phyloP scores from a whole-genome alignment of 179 eudicot species.

The Heliamphora pulchella region DNA sequence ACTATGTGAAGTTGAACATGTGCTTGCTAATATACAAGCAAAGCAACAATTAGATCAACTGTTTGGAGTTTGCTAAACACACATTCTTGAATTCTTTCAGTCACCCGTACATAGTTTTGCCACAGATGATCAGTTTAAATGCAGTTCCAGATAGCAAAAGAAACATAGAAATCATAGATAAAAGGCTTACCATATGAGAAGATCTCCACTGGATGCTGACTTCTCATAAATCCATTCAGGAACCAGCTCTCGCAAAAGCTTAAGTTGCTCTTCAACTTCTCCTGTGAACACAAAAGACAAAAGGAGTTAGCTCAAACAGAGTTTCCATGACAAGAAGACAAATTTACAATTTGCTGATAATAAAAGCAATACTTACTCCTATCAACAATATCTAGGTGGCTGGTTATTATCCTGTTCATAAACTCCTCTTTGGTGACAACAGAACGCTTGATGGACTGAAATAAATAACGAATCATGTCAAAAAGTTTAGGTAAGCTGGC shows the following conservation, averaged over 20 bases:
- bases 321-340: neutral
- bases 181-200: slow-evolving; percentile 50
- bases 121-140: neutral
- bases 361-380: slow-evolving; percentile 44
- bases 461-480: slow-evolving; percentile 54
- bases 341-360: neutral
- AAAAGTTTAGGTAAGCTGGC: slow-evolving; percentile 63
- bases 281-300: slow-evolving; percentile 33
- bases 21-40: neutral
- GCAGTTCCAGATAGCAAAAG: neutral
- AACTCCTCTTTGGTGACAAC: slow-evolving; percentile 74
- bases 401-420: slow-evolving; percentile 46
- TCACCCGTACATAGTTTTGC: neutral
- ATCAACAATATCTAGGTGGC: slow-evolving; percentile 51
- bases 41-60: neutral
- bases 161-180: neutral
- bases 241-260: slow-evolving; percentile 57
- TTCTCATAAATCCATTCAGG: slow-evolving; percentile 68
- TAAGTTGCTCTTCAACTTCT: slow-evolving; percentile 71
- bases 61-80: neutral
- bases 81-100: neutral
- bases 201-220: slow-evolving; percentile 50
- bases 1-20: no score
- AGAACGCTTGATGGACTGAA: slow-evolving; percentile 64
- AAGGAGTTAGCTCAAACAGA: neutral